A percentile compares a stretch with the other conserved stretches of the same genome.
Conservation (phyloP, 192 early-diverging fungal species). For the Backusella parvicylindrica region DNA sequence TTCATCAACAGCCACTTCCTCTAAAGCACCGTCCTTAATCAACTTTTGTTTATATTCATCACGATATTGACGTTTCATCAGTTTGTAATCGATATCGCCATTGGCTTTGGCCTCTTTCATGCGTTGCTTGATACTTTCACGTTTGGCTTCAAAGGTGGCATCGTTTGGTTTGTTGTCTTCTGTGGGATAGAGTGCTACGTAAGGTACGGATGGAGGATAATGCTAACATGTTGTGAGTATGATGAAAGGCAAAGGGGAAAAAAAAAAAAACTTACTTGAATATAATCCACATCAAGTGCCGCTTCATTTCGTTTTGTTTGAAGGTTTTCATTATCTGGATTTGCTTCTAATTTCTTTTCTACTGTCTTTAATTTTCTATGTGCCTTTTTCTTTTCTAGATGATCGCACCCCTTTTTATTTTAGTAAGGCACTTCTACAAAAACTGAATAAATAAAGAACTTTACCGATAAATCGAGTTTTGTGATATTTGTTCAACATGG, state of each 20-base stretch:
- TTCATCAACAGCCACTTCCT: not conserved
- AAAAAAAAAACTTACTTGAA: not conserved
- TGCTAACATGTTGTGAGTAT: not conserved
- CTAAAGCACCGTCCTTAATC: not conserved
- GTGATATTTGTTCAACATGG: not conserved
- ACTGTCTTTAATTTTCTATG: not conserved
- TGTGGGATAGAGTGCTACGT: not conserved
- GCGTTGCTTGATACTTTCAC: not conserved
- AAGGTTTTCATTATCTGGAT: not conserved
- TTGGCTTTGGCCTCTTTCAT: not conserved
- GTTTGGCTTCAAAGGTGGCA: not conserved
- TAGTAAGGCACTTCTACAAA: no score
- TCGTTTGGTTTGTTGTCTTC: not conserved
- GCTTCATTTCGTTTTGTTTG: not conserved
- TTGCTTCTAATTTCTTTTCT: not conserved
- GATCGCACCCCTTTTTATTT: not conserved
- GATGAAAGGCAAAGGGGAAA: not conserved
- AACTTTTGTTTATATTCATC: constrained; percentile 4
- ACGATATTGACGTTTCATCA: constrained; percentile 8
- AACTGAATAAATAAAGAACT: no score
- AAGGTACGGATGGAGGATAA: not conserved
- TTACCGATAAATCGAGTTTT: constrained; percentile 7
- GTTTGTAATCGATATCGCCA: constrained; percentile 2
- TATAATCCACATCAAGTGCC: not conserved
- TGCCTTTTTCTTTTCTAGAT: constrained; percentile 13